phyloP scores from a whole-genome alignment of 2,329 filamentous ascomycete genomes.

The Pseudopithomyces maydicus region DNA sequence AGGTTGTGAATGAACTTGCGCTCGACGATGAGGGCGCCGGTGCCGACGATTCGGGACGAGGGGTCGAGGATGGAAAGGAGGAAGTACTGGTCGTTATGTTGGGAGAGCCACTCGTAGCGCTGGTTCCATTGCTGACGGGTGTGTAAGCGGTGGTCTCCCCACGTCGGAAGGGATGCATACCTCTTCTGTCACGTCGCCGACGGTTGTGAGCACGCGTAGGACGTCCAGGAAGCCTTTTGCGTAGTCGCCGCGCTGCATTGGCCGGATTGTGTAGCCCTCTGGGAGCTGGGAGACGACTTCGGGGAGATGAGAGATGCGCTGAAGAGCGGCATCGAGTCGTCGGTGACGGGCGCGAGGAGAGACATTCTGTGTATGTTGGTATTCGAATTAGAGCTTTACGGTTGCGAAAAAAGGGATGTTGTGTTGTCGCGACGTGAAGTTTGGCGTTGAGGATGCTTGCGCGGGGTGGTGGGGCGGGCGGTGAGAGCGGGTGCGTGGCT shows the following conservation, averaged over 20 bases:
- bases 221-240: constrained; percentile 85
- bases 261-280: constrained; percentile 79
- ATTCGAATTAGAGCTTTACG: neutral
- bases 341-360: constrained; percentile 22
- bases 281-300: constrained; percentile 75
- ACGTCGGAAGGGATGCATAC: constrained; percentile 37
- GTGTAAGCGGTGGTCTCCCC: neutral
- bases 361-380: constrained; percentile 10
- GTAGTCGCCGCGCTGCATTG: constrained; percentile 79
- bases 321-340: constrained; percentile 68
- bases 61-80: constrained; percentile 84
- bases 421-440: neutral
- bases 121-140: constrained; percentile 63
- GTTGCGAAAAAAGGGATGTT: neutral
- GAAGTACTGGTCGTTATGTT: constrained; percentile 79
- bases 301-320: constrained; percentile 75
- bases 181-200: constrained; percentile 80
- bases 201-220: constrained; percentile 86
- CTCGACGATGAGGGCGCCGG: constrained; percentile 88
- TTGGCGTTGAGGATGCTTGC: neutral
- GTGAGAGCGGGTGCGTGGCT: constrained; percentile 6
- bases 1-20: constrained; percentile 88
- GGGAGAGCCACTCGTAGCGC: constrained; percentile 81
- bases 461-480: constrained; percentile 3
- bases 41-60: constrained; percentile 76